phyloP scores from a whole-genome alignment of 2,329 filamentous ascomycete genomes.

The Aspergillus pseudonomiae region DNA sequence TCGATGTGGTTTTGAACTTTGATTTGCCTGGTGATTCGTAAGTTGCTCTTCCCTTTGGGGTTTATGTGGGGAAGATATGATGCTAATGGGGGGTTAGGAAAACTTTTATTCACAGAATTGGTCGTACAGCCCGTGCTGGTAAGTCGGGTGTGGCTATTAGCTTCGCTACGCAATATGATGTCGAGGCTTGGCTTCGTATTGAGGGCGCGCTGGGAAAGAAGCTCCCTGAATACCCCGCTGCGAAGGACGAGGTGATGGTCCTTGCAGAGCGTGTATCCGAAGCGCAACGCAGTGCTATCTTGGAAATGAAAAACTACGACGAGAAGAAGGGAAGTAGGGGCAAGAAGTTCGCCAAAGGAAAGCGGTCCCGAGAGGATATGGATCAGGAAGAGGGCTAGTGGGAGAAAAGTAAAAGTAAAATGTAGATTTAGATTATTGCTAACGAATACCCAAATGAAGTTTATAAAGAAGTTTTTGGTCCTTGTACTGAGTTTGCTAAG shows the following conservation, averaged over 20 bases:
- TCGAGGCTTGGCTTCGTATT: conserved; percentile 78
- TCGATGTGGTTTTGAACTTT: conserved; percentile 84
- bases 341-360: conserved; percentile 52
- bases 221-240: conserved; percentile 67
- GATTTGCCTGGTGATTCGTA: conserved; percentile 63
- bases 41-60: background rate
- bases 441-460: conserved; percentile 1
- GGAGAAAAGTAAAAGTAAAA: conserved; percentile 4
- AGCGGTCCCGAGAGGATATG: conserved; percentile 66
- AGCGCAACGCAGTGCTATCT: conserved; percentile 77
- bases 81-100: conserved; percentile 67
- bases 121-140: conserved; percentile 83
- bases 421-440: background rate
- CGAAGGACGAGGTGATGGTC: conserved; percentile 84
- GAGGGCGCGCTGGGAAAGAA: conserved; percentile 81
- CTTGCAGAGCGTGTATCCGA: conserved; percentile 78
- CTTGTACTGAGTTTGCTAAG: background rate
- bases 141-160: conserved; percentile 80
- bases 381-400: conserved; percentile 71
- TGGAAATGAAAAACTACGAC: conserved; percentile 78
- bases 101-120: conserved; percentile 88
- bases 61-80: too few species aligned
- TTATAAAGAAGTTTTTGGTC: background rate
- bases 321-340: conserved; percentile 64
- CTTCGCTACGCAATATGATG: conserved; percentile 84